Evolutionary conservation across 164 flowering plant species (phyloP), one percentile per base, ranked within the genome.

Genomic region (Stephania japonica): DNA sequence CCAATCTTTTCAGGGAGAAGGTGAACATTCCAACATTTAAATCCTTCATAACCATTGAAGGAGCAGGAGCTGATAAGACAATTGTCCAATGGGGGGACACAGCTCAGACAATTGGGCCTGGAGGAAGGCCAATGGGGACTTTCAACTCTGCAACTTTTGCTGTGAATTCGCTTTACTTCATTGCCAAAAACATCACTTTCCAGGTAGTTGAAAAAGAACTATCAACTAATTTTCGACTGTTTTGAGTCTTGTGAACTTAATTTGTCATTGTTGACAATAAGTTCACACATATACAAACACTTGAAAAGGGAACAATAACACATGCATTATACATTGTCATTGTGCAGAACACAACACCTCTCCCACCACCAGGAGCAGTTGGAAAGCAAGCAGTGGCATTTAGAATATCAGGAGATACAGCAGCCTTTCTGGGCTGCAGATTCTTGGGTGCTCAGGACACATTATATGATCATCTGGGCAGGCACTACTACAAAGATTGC

Each of bases 371-470:
- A 71, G 98, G 98, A 65, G 97, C 93, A 0, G 71, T 83, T 7
- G 99, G 98, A 67, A 88, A 86, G 75, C 99, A 96, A 81, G 98
- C 98, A 69, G 97, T 96, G 64, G 99, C 99, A 63, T 83, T 96
- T 62, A 84, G 99, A 73, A 90, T 92, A 80, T 93, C 98, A 72
- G 99, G 84, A 42, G 99, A 96, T 73, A 96, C 97, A 59, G 98
- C 98, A 50, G 78, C 91, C 0, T 90, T 93, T 74, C n/a, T 84
- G 61, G 97, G 99, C 14, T 96, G 99, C 61, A 89, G 63, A 73
- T 93, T 96, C 75, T 78, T 96, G 80, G 99, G 99, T 67, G 98
- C 91, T 6, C 98, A 96, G 73, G 98, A 96, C 80, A 96, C 99
- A 41, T 87, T 96, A 0, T 96, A 96, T 78, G 99, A 96, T 78